Evolutionary conservation across 352 stramenopile genomes (phyloP), one percentile per base, ranked within the genome.

Genomic region (Globisporangium viniferum): DNA sequence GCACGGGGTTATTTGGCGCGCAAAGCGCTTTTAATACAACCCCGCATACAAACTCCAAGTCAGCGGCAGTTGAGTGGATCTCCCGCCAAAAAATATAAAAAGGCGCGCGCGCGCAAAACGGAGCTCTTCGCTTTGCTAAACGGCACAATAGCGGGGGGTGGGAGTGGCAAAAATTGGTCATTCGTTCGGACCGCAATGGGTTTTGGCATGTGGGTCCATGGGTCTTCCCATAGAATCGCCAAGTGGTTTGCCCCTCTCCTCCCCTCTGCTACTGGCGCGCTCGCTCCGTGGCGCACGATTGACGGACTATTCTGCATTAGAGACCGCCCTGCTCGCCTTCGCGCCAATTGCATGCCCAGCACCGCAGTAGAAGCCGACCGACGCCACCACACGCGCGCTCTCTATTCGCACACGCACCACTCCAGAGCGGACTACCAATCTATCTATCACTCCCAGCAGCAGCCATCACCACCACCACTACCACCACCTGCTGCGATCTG

Each of bases 81-180:
- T 65, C 48, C 54, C 60, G 60, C 60, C 60, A 66, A 66, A 66
- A 66, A 58, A 65, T 65, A 65, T 48, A 66, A 64, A 64, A 48
- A 58, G 44, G 60, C 24, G 41, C 27, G 59, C 59, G 59, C 59
- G 60, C 60, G 44, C 44, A 57, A 66, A 62, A 51, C 18, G 29
- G 36, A 36, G 12, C 36, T 44, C 14, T 54, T 35, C 24, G n/a
- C 27, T 24, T 24, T 24, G 59, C 14, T 29, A 51, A 33, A 41
- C 27, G 60, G 60, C 60, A 66, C 60, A 66, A 66, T 66, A 46
- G 31, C 60, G 60, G n/a, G 60, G 60, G 60, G 46, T 66, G 51
- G 60, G 44, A 66, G 49, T 48, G 29, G 15, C 44, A 51, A 56
- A 29, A 66, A 51, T 49, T 27, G 36, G 58, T 24, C 44, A 51